A percentile compares a stretch with the other conserved stretches of the same genome.
These are phyloP conservation scores for Fusarium xylarioides DNA, from an alignment of 2,329 filamentous ascomycete genomes.

Conservation along the genomic window DNA sequence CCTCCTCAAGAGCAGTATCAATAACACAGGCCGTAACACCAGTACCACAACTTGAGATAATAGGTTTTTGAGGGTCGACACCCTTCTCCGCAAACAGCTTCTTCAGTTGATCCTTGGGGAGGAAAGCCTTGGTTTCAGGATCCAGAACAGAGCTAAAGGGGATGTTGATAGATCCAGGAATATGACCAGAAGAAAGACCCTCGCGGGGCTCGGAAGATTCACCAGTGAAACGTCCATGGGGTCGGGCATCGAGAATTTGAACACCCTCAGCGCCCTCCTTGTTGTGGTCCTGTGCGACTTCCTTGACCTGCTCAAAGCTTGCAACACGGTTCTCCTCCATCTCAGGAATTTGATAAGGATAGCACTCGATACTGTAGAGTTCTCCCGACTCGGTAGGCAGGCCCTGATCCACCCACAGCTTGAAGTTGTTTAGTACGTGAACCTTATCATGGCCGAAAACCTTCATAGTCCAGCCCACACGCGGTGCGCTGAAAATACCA, in stretches of 20 bases:
- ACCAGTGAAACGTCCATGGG: constrained; percentile 81
- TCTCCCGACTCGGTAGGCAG: constrained; percentile 84
- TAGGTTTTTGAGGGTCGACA: constrained; percentile 79
- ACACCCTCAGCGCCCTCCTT: constrained; percentile 86
- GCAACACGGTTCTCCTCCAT: constrained; percentile 72
- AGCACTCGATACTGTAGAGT: constrained; percentile 72
- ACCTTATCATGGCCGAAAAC: constrained; percentile 90
- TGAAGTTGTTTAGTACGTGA: constrained; percentile 95
- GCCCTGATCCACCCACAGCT: constrained; percentile 87
- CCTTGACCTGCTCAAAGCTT: constrained; percentile 82
- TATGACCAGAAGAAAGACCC: constrained; percentile 88
- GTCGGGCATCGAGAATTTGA: constrained; percentile 89
- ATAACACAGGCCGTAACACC: constrained; percentile 93
- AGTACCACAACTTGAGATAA: constrained; percentile 90
- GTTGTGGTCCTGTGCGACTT: constrained; percentile 77
- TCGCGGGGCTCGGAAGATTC: constrained; percentile 85
- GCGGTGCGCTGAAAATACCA: constrained; percentile 92
- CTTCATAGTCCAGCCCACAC: constrained; percentile 92
- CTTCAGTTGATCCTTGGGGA: constrained; percentile 75
- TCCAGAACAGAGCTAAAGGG: constrained; percentile 84
- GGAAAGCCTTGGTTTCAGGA: constrained; percentile 80
- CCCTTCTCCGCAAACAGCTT: constrained; percentile 83
- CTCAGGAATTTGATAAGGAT: constrained; percentile 70
- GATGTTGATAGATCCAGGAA: constrained; percentile 86
- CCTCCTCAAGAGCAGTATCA: constrained; percentile 84